Evolutionary conservation across 139 green algal genomes (phyloP).

Genomic region (Chlorella vulgaris): DNA sequence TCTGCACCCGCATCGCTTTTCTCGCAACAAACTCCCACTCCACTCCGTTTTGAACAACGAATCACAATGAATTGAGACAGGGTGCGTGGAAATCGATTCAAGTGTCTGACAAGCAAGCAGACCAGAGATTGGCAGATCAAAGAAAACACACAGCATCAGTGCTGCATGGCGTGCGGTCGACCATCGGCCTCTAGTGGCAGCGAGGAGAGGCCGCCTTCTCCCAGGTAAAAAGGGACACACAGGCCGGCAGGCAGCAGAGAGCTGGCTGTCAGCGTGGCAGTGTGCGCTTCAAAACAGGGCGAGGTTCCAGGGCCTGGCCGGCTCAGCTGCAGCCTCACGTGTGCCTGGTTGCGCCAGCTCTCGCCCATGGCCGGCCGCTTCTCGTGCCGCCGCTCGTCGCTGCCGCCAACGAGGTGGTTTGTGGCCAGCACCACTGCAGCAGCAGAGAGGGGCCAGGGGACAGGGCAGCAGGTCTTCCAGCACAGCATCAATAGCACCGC

Average conservation of each 20-base stretch:
- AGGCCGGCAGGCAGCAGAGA: slow-evolving; percentile 1
- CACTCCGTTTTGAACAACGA: too few relatives aligned
- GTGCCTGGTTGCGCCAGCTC: slow-evolving; percentile 40
- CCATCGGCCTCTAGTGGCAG: background rate
- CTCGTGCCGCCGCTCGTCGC: slow-evolving; percentile 29
- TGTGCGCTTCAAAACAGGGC: background rate
- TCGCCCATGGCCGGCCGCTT: slow-evolving; percentile 43
- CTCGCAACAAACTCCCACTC: too few relatives aligned
- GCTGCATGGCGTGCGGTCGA: slow-evolving; percentile 20
- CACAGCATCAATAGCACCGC: too few relatives aligned
- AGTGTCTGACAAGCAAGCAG: too few relatives aligned
- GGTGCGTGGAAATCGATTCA: too few relatives aligned
- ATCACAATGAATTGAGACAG: too few relatives aligned
- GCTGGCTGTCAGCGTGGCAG: slow-evolving; percentile 14
- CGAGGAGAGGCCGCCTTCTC: background rate
- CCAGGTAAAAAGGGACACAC: background rate
- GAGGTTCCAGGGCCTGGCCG: background rate
- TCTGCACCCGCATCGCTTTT: too few relatives aligned
- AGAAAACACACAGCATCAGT: background rate
- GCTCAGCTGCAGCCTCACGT: slow-evolving; percentile 25
- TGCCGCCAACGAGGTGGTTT: slow-evolving; percentile 42
- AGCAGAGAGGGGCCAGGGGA: background rate
- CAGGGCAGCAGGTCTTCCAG: background rate
- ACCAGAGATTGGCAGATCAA: background rate
- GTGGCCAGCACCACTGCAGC: slow-evolving; percentile 35